Evolutionary conservation across 75 land plant species (phyloP).

Genomic region (Chamaecyparis obtusa): DNA sequence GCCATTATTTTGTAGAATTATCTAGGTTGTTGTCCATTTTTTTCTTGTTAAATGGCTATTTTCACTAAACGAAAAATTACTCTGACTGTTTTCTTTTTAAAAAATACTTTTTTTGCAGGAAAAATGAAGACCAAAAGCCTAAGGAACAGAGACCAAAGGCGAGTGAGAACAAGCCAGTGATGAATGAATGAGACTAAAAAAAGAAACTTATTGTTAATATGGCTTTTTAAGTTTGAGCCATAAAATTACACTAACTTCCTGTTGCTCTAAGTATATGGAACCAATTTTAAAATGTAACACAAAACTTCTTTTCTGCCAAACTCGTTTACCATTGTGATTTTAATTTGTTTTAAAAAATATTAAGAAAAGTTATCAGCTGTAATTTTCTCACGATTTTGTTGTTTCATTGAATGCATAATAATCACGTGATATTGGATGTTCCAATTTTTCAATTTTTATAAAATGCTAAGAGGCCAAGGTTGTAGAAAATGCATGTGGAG

Average conservation of each 20-base stretch:
- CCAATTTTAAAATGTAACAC: background rate
- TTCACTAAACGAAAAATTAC: background rate
- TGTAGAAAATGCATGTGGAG: background rate
- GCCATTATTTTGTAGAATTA: background rate
- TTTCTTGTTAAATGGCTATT: background rate
- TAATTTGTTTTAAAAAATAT: background rate
- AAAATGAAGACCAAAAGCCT: constrained; percentile 85
- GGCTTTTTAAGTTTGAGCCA: background rate
- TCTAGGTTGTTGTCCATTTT: background rate
- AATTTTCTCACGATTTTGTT: background rate
- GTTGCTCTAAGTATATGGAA: background rate
- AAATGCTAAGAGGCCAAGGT: background rate
- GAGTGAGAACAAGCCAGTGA: constrained; percentile 96
- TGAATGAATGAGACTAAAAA: constrained; percentile 63
- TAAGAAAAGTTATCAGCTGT: background rate
- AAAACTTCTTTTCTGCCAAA: background rate
- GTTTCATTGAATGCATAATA: background rate
- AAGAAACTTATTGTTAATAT: background rate
- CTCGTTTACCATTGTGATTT: background rate
- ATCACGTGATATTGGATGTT: background rate
- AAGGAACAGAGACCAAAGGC: constrained; percentile 86
- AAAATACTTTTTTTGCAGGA: constrained; percentile 36
- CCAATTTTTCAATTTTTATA: background rate
- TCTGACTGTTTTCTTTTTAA: background rate
- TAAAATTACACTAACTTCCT: background rate